phyloP scores from a whole-genome alignment of 192 early-diverging fungal species.

The Backusella westeae region DNA sequence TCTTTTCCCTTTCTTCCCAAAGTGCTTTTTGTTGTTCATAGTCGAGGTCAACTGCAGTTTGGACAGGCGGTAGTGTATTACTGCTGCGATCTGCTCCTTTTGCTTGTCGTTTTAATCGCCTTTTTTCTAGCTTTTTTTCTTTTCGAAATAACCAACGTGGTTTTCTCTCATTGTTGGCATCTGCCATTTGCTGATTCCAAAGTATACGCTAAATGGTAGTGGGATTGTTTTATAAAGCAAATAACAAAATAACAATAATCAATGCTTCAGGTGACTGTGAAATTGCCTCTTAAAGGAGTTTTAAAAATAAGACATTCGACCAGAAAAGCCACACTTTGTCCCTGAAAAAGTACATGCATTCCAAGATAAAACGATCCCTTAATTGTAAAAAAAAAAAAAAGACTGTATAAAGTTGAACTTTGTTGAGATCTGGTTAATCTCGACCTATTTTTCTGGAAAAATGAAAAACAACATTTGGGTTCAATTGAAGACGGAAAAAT shows the following conservation, averaged over 20 bases:
- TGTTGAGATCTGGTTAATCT: background rate
- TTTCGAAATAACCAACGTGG: conserved; percentile 1
- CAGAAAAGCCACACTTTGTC: background rate
- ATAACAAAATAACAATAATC: background rate
- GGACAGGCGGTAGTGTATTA: background rate
- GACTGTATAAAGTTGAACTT: background rate
- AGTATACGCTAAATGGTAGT: background rate
- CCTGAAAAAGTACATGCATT: background rate
- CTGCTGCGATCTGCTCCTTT: background rate
- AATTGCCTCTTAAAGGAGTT: background rate
- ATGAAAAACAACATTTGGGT: background rate
- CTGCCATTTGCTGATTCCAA: background rate
- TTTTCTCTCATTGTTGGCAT: background rate
- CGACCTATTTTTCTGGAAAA: background rate
- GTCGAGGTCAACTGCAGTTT: background rate
- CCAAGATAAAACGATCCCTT: background rate
- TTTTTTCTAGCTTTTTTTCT: conserved; percentile 4
- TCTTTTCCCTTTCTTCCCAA: conserved; percentile 14
- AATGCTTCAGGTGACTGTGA: background rate
- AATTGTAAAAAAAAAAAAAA: too few relatives aligned
- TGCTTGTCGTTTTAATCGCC: background rate
- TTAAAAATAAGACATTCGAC: background rate
- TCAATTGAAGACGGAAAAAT: too few relatives aligned
- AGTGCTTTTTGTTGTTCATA: conserved; percentile 5
- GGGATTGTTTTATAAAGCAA: background rate